Percentiles rank a stretch among this genome's conserved stretches.
Conservation (phyloP, 805 yeast genomes). For the Ogataea sp. region DNA sequence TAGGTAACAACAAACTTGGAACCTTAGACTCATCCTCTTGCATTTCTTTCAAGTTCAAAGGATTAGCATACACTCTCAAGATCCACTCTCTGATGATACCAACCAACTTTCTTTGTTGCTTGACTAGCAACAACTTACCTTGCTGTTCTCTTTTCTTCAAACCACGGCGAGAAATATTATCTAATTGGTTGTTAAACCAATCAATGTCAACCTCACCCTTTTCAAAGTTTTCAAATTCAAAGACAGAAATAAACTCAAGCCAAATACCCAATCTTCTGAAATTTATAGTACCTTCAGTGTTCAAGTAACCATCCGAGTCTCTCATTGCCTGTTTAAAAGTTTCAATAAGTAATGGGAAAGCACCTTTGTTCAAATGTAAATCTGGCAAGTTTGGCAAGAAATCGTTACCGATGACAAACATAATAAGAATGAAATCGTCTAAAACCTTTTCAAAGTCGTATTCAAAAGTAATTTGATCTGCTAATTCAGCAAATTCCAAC, state of each 20-base stretch:
- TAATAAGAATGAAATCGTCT: slow-evolving; percentile 87
- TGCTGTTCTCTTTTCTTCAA: slow-evolving; percentile 56
- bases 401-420: slow-evolving; percentile 96
- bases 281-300: slow-evolving; percentile 76
- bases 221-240: slow-evolving; percentile 84
- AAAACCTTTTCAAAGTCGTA: slow-evolving; percentile 82
- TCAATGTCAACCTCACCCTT: slow-evolving; percentile 75
- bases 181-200: slow-evolving; percentile 85
- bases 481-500: slow-evolving; percentile 71
- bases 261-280: slow-evolving; percentile 63
- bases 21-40: slow-evolving; percentile 30
- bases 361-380: slow-evolving; percentile 88
- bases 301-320: slow-evolving; percentile 74
- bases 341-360: slow-evolving; percentile 84
- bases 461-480: slow-evolving; percentile 52
- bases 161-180: slow-evolving; percentile 67
- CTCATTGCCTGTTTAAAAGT: slow-evolving; percentile 79
- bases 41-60: slow-evolving; percentile 24
- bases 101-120: slow-evolving; percentile 69
- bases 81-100: slow-evolving; percentile 48
- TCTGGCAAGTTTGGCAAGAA: slow-evolving; percentile 96
- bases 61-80: slow-evolving; percentile 16
- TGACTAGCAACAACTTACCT: slow-evolving; percentile 57
- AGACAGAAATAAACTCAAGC: slow-evolving; percentile 66
- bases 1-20: slow-evolving; percentile 39